Base-by-base conservation (phyloP, 495 filamentous ascomycete genomes). In the Hypoxylon subgilvum region DNA sequence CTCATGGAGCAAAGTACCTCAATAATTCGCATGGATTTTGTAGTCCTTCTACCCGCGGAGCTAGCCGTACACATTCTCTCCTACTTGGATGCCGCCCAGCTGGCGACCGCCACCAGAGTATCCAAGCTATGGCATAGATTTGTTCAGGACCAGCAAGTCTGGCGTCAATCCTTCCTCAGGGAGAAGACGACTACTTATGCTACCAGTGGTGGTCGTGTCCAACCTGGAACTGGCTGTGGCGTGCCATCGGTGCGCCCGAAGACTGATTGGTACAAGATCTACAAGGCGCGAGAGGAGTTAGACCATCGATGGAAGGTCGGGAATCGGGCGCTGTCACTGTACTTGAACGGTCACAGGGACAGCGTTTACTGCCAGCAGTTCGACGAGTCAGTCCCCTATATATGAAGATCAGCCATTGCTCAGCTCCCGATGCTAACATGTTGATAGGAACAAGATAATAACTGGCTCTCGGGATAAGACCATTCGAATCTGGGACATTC, bases 321-420 rank as follows among this genome's bases (percentile, higher is more conserved):
- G 54, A 82, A 85, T 46, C 52, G 65, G 34, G 88, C 89, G 18
- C 87, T 85, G 34, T 86, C 90, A 0, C 87, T 95, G 45, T 96
- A 96, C 69, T 77, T 97, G 13, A 88, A 93, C 66, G 94, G 95
- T 1, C 94, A 98, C 66, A 83, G 83, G 8, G 94, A 97, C 71
- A 96, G 90, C 58, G 92, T 98, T 18, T 98, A 98, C 73, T 97
- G 94, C 71, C 85, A 93, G 31, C 94, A 97, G 69, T 98, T 97
- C 74, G 94, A 98, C 70, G 92, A 97, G 88, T 90, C 83, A 54
- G 87, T 75, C 46, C 43, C 25, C 35, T 38, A 4, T 43, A 53
- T 19, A 12, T 30, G 9, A 22, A 22, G 14, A 50, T 22, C 1
- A 27, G 48, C 22, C 4, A 6, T 49, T 25, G 17, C 10, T n/a